Base-by-base conservation (phyloP, 2,329 filamentous ascomycete genomes). In the Trichoderma oligosporum region DNA sequence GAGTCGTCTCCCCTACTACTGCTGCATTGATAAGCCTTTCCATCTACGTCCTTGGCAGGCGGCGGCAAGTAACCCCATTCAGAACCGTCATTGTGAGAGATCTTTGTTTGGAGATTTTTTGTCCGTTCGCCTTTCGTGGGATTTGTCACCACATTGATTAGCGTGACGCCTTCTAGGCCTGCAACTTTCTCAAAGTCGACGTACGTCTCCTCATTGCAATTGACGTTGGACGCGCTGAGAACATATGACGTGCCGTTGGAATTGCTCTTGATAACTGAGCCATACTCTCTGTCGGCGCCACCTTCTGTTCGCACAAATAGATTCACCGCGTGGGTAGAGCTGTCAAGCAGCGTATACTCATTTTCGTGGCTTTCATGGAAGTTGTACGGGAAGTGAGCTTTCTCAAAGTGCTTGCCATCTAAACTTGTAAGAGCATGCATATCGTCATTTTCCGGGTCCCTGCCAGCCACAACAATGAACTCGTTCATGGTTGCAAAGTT, bases 181-280 rank as follows among this genome's bases (percentile, higher is more conserved):
- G 89, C 82, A 78, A 97, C 91, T 76, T 96, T 97, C 71, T 99
- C 94, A 71, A 96, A 99, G 69, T 99, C 94, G 42, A 96, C 93
- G 67, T 86, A 97, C 41, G 86, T 91, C 2, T 70, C 65, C 11
- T 80, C 76, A 68, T 97, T 85, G 64, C 90, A 83, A 72, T 97
- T 97, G 68, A 97, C 91, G 18, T 83, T 84, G 47, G 83, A 78
- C 22, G 94, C 79, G 71, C 89, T 95, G 62, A 96, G 77, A 11
- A 96, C 89, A 67, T 97, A 99, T 1, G 89, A 94, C 0, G 94
- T 99, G 54, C 94, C 94, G 68, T 99, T 97, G 66, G 91, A 97
- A 76, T 99, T 99, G 68, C 91, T 97, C 82, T 97, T 99, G 73
- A 99, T 84, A 64, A 99, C 90, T 22, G 88, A 87, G 35, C 94